phyloP scores from a whole-genome alignment of 2,329 filamentous ascomycete genomes.

The Chaetothyriales sp. region DNA sequence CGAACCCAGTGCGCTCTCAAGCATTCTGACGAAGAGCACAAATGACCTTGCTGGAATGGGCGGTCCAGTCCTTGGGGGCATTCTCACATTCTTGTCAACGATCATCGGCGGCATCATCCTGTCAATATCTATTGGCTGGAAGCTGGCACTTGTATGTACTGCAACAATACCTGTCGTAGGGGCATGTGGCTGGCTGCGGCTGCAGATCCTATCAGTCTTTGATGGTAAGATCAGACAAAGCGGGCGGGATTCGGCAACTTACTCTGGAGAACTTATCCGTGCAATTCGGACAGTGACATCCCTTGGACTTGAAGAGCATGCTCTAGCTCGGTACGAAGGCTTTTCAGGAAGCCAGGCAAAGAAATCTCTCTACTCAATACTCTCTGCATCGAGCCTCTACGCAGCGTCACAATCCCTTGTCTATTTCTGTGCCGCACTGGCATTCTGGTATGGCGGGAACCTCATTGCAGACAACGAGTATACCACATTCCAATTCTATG shows the following conservation, averaged over 20 bases:
- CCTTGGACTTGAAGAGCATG: conserved; percentile 38
- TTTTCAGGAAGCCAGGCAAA: conserved; percentile 29
- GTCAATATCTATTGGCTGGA: conserved; percentile 60
- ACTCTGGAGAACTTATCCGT: conserved; percentile 39
- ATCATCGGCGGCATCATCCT: conserved; percentile 56
- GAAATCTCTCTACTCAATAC: too few species aligned
- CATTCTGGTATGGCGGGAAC: conserved; percentile 50
- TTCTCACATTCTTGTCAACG: conserved; percentile 27
- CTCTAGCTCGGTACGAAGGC: conserved; percentile 31
- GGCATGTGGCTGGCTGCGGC: conserved; percentile 54
- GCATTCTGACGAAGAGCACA: too few species aligned
- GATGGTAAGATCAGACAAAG: conserved; percentile 42
- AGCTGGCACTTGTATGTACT: conserved; percentile 59
- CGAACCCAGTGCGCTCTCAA: too few species aligned
- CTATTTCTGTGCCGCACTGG: conserved; percentile 39
- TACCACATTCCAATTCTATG: conserved; percentile 36
- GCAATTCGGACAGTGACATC: conserved; percentile 40
- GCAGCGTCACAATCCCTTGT: too few species aligned
- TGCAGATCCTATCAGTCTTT: conserved; percentile 42
- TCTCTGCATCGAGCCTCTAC: too few species aligned
- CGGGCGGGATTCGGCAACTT: conserved; percentile 37
- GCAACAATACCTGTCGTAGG: conserved; percentile 56
- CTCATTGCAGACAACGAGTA: conserved; percentile 43
- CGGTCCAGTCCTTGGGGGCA: too few species aligned
- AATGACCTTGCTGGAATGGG: too few species aligned